Base-by-base conservation (phyloP, 2,329 filamentous ascomycete genomes). In the Colletotrichum nymphaeae region DNA sequence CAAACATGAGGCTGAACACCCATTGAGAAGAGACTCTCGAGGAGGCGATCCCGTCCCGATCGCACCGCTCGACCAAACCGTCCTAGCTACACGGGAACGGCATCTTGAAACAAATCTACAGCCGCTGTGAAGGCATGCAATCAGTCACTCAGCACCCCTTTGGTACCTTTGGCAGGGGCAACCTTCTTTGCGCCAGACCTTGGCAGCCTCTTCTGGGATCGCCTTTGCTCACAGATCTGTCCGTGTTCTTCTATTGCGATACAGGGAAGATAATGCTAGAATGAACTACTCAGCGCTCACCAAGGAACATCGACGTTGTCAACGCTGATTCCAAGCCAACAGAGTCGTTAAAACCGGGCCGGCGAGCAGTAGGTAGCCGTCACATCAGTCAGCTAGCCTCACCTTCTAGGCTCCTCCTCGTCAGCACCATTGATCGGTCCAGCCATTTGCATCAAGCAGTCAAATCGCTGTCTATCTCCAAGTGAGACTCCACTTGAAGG, bases 71-170 rank as follows among this genome's bases (percentile, higher is more conserved):
- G 59, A 59, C 60, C 53, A 60, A 37, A 24, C 30, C 42, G 59
- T 69, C 59, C 59, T 64, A 69, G 66, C 70, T 53, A 69, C 60
- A 64, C 55, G 35, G 70, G 55, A 60, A 65, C 57, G 26, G 42
- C 26, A 70, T 26, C 55, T 57, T 65, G 71, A 70, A 70, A 73
- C 67, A 73, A 73, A 60, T 73, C 49, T 63, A 69, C 53, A 53
- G 66, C 66, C 53, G 59, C 53, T 64, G 53, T 30, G 37, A 8
- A 69, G 32, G 42, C 32, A 69, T 24, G 9, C 22, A 49, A n/a
- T 62, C 69, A 57, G 22, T 60, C 66, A 60, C 22, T 59, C 28
- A 58, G 28, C 37, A 12, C 64, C 14, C 26, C 28, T 22, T 52
- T 26, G 63, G 22, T 24, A 24, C 52, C 55, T 30, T 63, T 28